Conservation (phyloP, 2,329 filamentous ascomycete genomes). For the Apiospora rasikravindrae region DNA sequence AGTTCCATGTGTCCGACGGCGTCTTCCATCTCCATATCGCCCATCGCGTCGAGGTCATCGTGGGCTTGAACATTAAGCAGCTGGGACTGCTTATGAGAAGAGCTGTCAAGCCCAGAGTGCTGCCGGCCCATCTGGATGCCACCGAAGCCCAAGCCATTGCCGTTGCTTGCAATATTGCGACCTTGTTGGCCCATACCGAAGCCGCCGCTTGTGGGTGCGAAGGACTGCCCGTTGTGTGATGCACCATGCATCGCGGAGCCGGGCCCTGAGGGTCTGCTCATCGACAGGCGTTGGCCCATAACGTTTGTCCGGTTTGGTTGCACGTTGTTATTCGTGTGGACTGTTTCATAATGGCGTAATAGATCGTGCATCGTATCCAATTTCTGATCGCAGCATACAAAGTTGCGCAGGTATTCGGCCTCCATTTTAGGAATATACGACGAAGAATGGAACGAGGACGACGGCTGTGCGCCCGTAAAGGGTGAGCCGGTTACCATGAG, state of each 20-base stretch:
- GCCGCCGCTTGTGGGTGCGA: slow-evolving; percentile 31
- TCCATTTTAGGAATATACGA: slow-evolving; percentile 97
- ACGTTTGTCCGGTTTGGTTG: slow-evolving; percentile 37
- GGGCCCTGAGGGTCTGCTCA: slow-evolving; percentile 35
- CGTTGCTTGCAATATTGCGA: slow-evolving; percentile 28
- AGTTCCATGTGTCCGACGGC: slow-evolving; percentile 70
- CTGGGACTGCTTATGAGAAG: slow-evolving; percentile 48
- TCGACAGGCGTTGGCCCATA: slow-evolving; percentile 38
- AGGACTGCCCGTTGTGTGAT: slow-evolving; percentile 36
- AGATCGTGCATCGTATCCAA: slow-evolving; percentile 93
- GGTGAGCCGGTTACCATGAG: slow-evolving; percentile 98
- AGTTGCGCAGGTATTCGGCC: slow-evolving; percentile 97
- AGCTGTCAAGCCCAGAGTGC: slow-evolving; percentile 32
- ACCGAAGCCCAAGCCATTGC: slow-evolving; percentile 33
- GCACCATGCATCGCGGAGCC: slow-evolving; percentile 32
- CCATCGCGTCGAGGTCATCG: slow-evolving; percentile 82
- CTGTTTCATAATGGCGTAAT: slow-evolving; percentile 94
- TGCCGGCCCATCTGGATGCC: slow-evolving; percentile 48
- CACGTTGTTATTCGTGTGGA: slow-evolving; percentile 69
- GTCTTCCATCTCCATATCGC: slow-evolving; percentile 98
- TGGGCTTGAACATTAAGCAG: slow-evolving; percentile 48
- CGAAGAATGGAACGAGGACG: slow-evolving; percentile 95
- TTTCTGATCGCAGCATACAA: slow-evolving; percentile 90
- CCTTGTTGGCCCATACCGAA: slow-evolving; percentile 38
- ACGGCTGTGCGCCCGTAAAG: slow-evolving; percentile 76